Evolutionary conservation across 805 yeast species (phyloP).

Genomic region (Candida insectalens): DNA sequence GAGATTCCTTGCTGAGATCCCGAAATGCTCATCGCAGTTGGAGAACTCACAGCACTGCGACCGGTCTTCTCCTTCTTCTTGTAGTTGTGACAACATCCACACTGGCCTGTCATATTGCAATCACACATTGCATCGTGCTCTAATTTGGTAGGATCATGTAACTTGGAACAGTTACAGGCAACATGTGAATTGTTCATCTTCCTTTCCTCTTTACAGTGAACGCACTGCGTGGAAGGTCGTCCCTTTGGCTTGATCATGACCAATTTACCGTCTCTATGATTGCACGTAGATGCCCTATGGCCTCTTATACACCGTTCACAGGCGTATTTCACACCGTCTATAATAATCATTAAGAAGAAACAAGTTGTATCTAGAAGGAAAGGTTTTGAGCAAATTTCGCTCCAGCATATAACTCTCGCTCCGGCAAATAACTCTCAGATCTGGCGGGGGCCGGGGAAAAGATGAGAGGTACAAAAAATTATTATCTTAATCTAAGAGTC

Average conservation of each 20-base stretch:
- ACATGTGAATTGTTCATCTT: constrained; percentile 58
- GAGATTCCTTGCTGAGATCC: no score
- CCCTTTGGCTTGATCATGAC: constrained; percentile 96
- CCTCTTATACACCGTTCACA: constrained; percentile 95
- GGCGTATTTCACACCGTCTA: constrained; percentile 91
- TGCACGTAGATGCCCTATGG: constrained; percentile 89
- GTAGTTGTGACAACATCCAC: constrained; percentile 8
- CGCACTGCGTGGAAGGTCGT: constrained; percentile 87
- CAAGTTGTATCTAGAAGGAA: not conserved
- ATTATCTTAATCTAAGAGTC: no score
- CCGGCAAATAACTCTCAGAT: not conserved
- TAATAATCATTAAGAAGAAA: constrained; percentile 58
- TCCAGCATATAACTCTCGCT: no score
- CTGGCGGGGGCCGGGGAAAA: not conserved
- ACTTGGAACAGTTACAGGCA: constrained; percentile 60
- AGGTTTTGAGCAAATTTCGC: no score
- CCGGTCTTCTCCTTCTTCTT: no score
- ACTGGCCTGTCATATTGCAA: constrained; percentile 20
- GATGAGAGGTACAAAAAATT: no score
- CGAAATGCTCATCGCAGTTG: no score
- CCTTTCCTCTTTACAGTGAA: constrained; percentile 72
- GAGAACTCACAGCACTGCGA: no score
- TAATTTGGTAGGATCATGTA: constrained; percentile 22
- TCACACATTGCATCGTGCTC: constrained; percentile 22
- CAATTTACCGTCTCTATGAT: constrained; percentile 83